These are phyloP conservation scores for Prunella vulgaris DNA, from an alignment of 257 asterid genomes.

Conservation along the genomic window DNA sequence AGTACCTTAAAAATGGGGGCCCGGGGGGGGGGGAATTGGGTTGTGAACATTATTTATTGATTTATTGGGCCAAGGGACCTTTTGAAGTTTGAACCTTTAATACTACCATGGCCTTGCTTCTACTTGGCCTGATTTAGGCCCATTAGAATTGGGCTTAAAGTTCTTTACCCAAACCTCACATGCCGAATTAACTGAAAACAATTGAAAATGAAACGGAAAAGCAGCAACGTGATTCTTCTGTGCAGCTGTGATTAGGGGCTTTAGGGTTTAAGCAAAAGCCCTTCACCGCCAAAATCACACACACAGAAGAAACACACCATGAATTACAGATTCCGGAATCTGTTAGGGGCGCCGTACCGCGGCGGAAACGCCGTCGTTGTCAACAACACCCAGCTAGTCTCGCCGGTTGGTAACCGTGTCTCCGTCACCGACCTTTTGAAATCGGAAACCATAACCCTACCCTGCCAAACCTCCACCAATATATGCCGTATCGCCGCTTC, in stretches of 20 bases:
- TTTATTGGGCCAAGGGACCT: too few species aligned
- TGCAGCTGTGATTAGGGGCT: not conserved
- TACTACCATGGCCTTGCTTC: too few species aligned
- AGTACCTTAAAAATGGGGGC: too few species aligned
- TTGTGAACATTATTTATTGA: too few species aligned
- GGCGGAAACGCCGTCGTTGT: slow-evolving; percentile 75
- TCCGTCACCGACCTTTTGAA: slow-evolving; percentile 88
- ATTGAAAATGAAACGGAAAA: not conserved
- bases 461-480: slow-evolving; percentile 83
- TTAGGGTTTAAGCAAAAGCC: slow-evolving; percentile 33
- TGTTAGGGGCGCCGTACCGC: slow-evolving; percentile 95
- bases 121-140: not conserved
- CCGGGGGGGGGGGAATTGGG: too few species aligned
- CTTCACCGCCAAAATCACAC: slow-evolving; percentile 24
- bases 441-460: slow-evolving; percentile 70
- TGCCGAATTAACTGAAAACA: not conserved
- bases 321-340: slow-evolving; percentile 82
- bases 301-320: slow-evolving; percentile 27
- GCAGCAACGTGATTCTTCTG: not conserved
- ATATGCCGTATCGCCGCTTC: slow-evolving; percentile 81
- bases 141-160: not conserved
- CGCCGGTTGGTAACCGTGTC: slow-evolving; percentile 89
- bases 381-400: slow-evolving; percentile 52
- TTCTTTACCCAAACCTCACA: not conserved
- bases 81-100: too few species aligned